Conservation (phyloP, 2,329 filamentous ascomycete genomes). For the Fusarium mundagurra region DNA sequence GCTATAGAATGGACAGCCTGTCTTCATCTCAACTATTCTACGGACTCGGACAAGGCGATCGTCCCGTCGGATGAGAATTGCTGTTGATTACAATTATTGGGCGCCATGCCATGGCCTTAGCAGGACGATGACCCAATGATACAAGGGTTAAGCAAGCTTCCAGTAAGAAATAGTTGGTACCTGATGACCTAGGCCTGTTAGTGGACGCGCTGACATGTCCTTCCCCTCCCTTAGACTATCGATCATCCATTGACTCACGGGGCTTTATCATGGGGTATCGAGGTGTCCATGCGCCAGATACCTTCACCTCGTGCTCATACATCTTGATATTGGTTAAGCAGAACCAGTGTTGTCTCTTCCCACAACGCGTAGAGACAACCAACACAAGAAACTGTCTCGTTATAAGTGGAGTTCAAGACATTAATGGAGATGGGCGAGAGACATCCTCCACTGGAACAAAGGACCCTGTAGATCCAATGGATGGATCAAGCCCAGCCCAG, state of each 20-base stretch:
- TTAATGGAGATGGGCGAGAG: constrained; percentile 19
- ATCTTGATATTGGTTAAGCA: constrained; percentile 3
- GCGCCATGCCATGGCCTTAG: constrained; percentile 5
- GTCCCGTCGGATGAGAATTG: neutral
- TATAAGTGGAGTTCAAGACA: constrained; percentile 31
- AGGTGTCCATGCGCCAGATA: constrained; percentile 19
- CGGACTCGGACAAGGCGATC: constrained; percentile 1
- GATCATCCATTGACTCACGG: constrained; percentile 18
- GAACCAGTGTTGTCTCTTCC: neutral
- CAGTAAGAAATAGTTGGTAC: constrained; percentile 4
- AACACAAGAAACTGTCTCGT: constrained; percentile 2
- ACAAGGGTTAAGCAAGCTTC: neutral
- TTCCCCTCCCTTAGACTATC: neutral
- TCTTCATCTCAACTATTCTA: neutral
- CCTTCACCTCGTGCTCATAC: constrained; percentile 18
- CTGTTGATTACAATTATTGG: neutral
- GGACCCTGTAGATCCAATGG: constrained; percentile 42
- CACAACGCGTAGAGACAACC: constrained; percentile 6
- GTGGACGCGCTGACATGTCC: constrained; percentile 3
- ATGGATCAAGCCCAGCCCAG: constrained; percentile 8
- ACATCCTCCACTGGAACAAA: constrained; percentile 26
- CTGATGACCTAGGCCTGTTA: constrained; percentile 20
- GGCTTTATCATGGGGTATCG: constrained; percentile 26
- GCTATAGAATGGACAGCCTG: constrained; percentile 16
- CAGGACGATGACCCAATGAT: neutral